Conservation (phyloP, 306 rosid species). For the Rosa multiflora region DNA sequence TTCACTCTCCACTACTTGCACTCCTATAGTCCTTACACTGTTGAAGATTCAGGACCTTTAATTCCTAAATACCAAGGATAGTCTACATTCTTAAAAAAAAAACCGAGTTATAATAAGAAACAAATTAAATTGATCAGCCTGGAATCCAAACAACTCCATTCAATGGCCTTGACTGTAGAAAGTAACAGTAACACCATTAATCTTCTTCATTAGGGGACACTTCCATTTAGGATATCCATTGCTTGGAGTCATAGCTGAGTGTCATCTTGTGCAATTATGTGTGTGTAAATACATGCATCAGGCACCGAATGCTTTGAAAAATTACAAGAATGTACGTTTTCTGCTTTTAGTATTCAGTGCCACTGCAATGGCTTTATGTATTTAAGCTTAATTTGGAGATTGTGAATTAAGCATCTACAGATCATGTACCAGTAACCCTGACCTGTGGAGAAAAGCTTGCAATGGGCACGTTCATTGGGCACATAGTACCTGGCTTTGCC, state of each 20-base stretch:
- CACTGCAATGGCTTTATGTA: slow-evolving; percentile 36
- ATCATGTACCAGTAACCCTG: slow-evolving; percentile 20
- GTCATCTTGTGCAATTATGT: slow-evolving; percentile 29
- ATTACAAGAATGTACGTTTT: slow-evolving; percentile 31
- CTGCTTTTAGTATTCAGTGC: slow-evolving; percentile 16
- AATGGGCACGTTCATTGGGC: slow-evolving; percentile 74
- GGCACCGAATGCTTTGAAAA: slow-evolving; percentile 55
- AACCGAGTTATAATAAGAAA: slow-evolving; percentile 20
- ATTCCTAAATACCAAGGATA: neutral
- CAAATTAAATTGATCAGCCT: neutral
- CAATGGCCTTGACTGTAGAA: neutral
- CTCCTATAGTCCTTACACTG: slow-evolving; percentile 13
- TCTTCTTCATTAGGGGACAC: slow-evolving; percentile 10
- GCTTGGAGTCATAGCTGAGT: slow-evolving; percentile 25
- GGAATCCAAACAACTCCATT: neutral
- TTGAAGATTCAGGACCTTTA: slow-evolving; percentile 3
- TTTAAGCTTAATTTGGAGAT: slow-evolving; percentile 33
- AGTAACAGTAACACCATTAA: neutral
- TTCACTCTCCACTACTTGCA: slow-evolving; percentile 51
- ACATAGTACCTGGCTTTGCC: slow-evolving; percentile 67
- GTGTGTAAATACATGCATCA: slow-evolving; percentile 75
- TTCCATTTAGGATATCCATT: slow-evolving; percentile 29
- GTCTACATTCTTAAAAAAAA: slow-evolving; percentile 27
- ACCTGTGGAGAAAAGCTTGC: slow-evolving; percentile 26
- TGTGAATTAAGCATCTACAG: slow-evolving; percentile 12